Evolutionary conservation across 768 basidiomycete species (phyloP), one percentile per base, ranked within the genome.

Genomic region (Melanogaster broomeanus): DNA sequence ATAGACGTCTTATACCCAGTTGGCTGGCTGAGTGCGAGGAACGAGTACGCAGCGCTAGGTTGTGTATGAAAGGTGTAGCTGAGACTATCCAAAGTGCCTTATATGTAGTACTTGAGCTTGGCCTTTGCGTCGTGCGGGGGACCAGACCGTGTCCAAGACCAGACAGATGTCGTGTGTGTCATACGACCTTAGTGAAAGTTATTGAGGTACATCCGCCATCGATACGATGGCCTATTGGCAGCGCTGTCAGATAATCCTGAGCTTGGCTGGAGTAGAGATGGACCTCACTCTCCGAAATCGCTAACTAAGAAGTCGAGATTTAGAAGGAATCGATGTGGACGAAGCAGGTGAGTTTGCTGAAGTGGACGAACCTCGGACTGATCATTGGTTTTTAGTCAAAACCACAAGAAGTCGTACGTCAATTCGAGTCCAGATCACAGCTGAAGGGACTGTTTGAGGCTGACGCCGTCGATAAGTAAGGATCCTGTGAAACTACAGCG

Each of bases 171-270:
- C 45, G 51, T n/a, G 65, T 62, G 27, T 65, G 68, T 13, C 66
- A 68, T 65, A 53, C 67, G 63, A 8, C 58, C 61, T 49, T 67
- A 68, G 31, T 69, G 65, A 30, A 40, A 67, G 59, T 67, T 67
- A 46, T 67, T 67, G 27, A 67, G 40, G 35, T 59, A 53, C 66
- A 67, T 56, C 16, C 66, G 41, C 65, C 64, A 52, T 66, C 63
- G 34, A 28, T 64, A 42, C 25, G 55, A 53, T 41, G 53, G 18
- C 45, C 64, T 65, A 45, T n/a, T n/a, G n/a, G n/a, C n/a, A 42
- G 10, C 16, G 31, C n/a, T 1, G 12, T 64, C 35, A 59, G 49
- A 28, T n/a, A n/a, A 49, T 12, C 39, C 10, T 45, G 15, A 25
- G 21, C 22, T 10, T n/a, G 12, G 3, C 25, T 38, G 48, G 27